phyloP scores from a whole-genome alignment of 495 filamentous ascomycete species.

The Clohesyomyces aquaticus region DNA sequence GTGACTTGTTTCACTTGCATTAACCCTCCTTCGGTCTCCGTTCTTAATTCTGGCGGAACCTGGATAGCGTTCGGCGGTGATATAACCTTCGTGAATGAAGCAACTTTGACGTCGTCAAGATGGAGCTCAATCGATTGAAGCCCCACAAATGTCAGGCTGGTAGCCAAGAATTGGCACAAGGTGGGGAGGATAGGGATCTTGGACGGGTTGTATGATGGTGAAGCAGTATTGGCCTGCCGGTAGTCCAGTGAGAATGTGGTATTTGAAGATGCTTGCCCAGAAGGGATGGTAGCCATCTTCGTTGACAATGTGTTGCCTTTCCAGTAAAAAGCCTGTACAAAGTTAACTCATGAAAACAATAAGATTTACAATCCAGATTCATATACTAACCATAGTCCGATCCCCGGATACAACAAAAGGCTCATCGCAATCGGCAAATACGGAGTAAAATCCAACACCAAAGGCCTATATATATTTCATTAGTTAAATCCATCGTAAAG shows the following conservation, averaged over 20 bases:
- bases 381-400: slow-evolving; percentile 67
- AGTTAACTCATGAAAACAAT: neutral
- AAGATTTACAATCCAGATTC: neutral
- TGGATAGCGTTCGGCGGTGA: slow-evolving; percentile 71
- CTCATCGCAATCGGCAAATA: slow-evolving; percentile 97
- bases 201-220: slow-evolving; percentile 54
- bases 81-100: slow-evolving; percentile 78
- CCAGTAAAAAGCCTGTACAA: slow-evolving; percentile 82
- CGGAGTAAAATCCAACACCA: slow-evolving; percentile 97
- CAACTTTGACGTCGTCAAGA: slow-evolving; percentile 82
- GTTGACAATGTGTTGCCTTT: slow-evolving; percentile 94
- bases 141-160: slow-evolving; percentile 93
- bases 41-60: slow-evolving; percentile 81
- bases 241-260: slow-evolving; percentile 94
- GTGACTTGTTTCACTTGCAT: slow-evolving; percentile 80
- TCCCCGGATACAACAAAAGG: slow-evolving; percentile 91
- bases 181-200: slow-evolving; percentile 76
- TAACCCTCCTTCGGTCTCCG: slow-evolving; percentile 75
- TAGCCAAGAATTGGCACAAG: slow-evolving; percentile 87
- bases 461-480: too few relatives aligned
- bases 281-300: slow-evolving; percentile 70
- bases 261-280: slow-evolving; percentile 60
- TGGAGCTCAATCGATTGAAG: slow-evolving; percentile 85
- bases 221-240: slow-evolving; percentile 69
- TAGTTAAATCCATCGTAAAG: too few relatives aligned